These are phyloP conservation scores for Apiospora kogelbergensis DNA, from an alignment of 2,329 filamentous ascomycete species.

Conservation along the genomic window DNA sequence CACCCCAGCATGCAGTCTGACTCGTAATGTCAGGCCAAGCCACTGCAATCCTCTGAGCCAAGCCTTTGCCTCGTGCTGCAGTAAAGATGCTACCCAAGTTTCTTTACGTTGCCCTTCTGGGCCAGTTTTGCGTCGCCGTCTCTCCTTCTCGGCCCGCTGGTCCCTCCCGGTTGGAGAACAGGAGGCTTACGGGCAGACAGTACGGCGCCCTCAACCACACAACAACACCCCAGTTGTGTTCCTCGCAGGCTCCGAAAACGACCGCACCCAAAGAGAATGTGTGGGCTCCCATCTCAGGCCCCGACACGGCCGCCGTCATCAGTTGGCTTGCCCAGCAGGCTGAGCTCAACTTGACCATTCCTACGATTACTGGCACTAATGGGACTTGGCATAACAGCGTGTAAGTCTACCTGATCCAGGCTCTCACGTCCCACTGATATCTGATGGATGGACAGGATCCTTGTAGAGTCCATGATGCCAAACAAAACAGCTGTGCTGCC, in stretches of 20 bases:
- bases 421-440: not conserved
- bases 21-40: not conserved
- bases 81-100: not conserved
- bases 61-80: not conserved
- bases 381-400: constrained; percentile 37
- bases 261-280: constrained; percentile 12
- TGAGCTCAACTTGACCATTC: constrained; percentile 38
- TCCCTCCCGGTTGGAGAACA: not conserved
- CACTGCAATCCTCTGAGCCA: not conserved
- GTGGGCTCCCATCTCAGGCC: constrained; percentile 31
- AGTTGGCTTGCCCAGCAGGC: constrained; percentile 39
- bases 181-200: not conserved
- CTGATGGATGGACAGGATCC: constrained; percentile 18
- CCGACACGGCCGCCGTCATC: constrained; percentile 38
- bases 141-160: not conserved
- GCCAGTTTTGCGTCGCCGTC: not conserved
- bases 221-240: not conserved
- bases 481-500: constrained; percentile 49
- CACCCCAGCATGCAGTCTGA: not conserved
- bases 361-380: constrained; percentile 27
- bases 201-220: not conserved
- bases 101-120: not conserved
- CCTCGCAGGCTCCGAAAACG: not conserved
- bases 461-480: constrained; percentile 40
- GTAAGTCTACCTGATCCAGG: constrained; percentile 19